phyloP scores from a whole-genome alignment of 2,329 filamentous ascomycete species.

The Hypoxylon sp. region DNA sequence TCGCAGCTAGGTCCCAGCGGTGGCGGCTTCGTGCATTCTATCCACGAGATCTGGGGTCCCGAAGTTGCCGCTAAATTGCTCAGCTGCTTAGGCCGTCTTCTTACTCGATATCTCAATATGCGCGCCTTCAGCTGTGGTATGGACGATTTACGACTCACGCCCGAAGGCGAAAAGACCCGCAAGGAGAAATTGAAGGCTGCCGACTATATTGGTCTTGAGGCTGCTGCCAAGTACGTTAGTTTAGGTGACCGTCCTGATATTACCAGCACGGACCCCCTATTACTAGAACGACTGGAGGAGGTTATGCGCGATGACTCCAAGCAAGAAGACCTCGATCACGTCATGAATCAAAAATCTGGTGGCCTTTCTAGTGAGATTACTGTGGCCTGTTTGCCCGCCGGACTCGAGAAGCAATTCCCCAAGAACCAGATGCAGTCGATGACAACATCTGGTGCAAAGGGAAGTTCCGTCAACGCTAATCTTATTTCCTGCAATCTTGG shows the following conservation, averaged over 20 bases:
- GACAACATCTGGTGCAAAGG: conserved; percentile 97
- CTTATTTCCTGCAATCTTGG: conserved; percentile 98
- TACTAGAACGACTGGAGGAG: conserved; percentile 85
- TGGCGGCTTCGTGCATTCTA: conserved; percentile 89
- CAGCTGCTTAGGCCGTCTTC: conserved; percentile 87
- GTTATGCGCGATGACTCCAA: conserved; percentile 93
- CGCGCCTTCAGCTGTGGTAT: conserved; percentile 97
- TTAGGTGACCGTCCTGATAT: conserved; percentile 73
- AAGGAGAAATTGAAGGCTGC: conserved; percentile 78
- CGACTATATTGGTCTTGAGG: conserved; percentile 78
- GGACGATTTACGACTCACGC: conserved; percentile 91
- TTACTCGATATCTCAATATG: conserved; percentile 93
- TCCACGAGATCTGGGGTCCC: conserved; percentile 94
- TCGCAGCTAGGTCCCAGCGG: conserved; percentile 90
- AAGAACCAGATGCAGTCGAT: conserved; percentile 99
- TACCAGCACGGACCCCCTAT: conserved; percentile 75
- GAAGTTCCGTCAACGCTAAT: conserved; percentile 92
- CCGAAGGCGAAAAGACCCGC: conserved; percentile 80
- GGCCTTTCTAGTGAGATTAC: conserved; percentile 85
- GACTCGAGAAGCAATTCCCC: conserved; percentile 92
- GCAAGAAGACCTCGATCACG: conserved; percentile 88
- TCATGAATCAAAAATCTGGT: conserved; percentile 81
- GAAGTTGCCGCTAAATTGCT: conserved; percentile 88
- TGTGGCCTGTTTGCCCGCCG: conserved; percentile 81
- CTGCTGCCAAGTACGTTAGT: conserved; percentile 90